Evolutionary conservation across 176 grass and related monocot species (phyloP).

Genomic region (Juncus effusus): DNA sequence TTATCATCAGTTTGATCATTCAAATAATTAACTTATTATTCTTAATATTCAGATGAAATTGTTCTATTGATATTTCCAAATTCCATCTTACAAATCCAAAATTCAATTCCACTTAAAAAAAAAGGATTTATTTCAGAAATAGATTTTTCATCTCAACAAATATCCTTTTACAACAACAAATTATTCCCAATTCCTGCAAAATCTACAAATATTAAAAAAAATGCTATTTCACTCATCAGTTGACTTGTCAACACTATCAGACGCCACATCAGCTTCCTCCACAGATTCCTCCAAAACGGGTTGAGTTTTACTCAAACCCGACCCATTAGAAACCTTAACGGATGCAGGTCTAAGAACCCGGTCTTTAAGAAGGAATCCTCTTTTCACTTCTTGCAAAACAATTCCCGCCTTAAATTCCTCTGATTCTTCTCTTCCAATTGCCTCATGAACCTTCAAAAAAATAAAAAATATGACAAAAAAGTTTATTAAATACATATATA

Average conservation of each 20-base stretch:
- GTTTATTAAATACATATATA: not conserved
- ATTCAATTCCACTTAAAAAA: too few species aligned
- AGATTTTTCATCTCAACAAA: too few species aligned
- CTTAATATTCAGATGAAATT: too few species aligned
- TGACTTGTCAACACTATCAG: constrained; percentile 6
- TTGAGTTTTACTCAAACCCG: constrained; percentile 20
- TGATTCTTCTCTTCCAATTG: constrained; percentile 73
- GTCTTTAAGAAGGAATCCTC: constrained; percentile 61
- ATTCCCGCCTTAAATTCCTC: constrained; percentile 61
- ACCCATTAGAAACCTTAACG: constrained; percentile 73
- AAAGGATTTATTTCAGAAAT: too few species aligned
- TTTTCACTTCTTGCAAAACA: constrained; percentile 51
- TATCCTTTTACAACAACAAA: too few species aligned
- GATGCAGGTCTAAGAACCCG: constrained; percentile 65
- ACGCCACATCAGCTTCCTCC: constrained; percentile 34
- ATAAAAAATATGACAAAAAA: not conserved
- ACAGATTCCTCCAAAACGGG: constrained; percentile 19
- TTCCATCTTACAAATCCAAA: too few species aligned
- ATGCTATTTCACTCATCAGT: too few species aligned
- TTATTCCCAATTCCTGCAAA: too few species aligned
- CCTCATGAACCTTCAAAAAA: constrained; percentile 69
- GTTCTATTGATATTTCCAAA: too few species aligned
- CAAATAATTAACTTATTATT: too few species aligned
- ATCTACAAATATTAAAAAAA: too few species aligned
- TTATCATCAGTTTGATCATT: too few species aligned